phyloP scores from a whole-genome alignment of 768 basidiomycete genomes.

The Sporobolomyces phaffii region DNA sequence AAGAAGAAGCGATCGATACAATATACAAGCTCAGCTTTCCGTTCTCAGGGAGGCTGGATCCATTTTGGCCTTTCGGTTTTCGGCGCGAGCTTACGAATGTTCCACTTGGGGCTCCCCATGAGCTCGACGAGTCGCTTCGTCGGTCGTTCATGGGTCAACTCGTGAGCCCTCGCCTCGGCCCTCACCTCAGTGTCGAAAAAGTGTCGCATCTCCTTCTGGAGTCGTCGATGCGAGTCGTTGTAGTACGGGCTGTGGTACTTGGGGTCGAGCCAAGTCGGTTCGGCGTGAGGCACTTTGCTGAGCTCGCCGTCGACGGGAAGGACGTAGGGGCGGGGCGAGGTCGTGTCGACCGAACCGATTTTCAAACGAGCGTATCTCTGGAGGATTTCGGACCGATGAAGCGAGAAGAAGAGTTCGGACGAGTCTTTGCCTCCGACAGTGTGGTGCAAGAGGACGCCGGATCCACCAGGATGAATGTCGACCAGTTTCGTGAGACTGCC shows the following conservation, averaged over 20 bases:
- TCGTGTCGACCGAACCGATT: slow-evolving; percentile 23
- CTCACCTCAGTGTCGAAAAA: slow-evolving; percentile 65
- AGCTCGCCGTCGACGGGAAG: slow-evolving; percentile 56
- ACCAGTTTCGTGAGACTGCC: slow-evolving; percentile 76
- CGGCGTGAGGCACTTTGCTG: slow-evolving; percentile 73
- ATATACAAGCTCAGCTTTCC: no score
- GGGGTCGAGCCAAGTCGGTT: slow-evolving; percentile 69
- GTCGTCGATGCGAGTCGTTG: slow-evolving; percentile 60
- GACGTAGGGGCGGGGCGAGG: slow-evolving; percentile 46
- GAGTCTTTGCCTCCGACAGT: slow-evolving; percentile 58
- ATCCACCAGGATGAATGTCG: slow-evolving; percentile 74
- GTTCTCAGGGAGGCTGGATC: no score
- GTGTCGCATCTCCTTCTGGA: slow-evolving; percentile 60
- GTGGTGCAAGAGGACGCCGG: slow-evolving; percentile 62
- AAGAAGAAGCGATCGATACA: no score
- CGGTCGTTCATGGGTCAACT: slow-evolving; percentile 32
- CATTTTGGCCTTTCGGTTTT: no score
- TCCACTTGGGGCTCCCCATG: slow-evolving; percentile 33
- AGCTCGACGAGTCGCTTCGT: slow-evolving; percentile 18
- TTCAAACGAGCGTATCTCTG: slow-evolving; percentile 42
- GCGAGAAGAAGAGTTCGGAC: slow-evolving; percentile 31
- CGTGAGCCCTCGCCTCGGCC: slow-evolving; percentile 29
- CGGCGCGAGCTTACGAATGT: slow-evolving; percentile 48
- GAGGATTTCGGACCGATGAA: slow-evolving; percentile 41
- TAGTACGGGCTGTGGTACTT: slow-evolving; percentile 73